These are phyloP conservation scores for Chlorociboria aeruginascens DNA, from an alignment of 495 filamentous ascomycete species.

Conservation along the genomic window DNA sequence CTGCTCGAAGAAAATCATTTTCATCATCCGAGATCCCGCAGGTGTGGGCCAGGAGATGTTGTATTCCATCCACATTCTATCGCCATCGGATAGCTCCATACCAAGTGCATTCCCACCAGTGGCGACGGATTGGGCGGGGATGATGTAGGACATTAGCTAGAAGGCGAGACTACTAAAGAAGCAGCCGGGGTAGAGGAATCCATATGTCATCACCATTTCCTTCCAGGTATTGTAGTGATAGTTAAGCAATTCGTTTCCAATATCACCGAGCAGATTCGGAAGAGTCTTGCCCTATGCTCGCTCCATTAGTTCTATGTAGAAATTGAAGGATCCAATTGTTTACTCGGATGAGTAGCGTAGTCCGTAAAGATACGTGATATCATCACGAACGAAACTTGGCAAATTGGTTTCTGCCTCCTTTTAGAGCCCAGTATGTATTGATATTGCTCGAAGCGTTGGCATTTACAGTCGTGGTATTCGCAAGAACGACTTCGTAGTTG, in stretches of 20 bases:
- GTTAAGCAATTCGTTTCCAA: neutral
- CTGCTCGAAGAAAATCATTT: neutral
- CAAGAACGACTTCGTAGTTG: conserved; percentile 37
- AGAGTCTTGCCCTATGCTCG: neutral
- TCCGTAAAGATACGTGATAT: conserved; percentile 2
- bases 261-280: conserved; percentile 1
- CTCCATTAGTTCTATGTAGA: neutral
- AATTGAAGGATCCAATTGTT: neutral
- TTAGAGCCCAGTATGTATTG: conserved; percentile 42
- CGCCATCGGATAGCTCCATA: neutral
- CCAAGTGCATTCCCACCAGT: conserved; percentile 6
- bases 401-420: conserved; percentile 43
- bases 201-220: neutral
- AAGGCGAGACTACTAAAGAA: conserved; percentile 3
- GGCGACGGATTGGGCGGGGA: neutral
- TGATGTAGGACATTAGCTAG: conserved; percentile 5
- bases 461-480: conserved; percentile 33
- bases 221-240: neutral
- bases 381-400: conserved; percentile 16
- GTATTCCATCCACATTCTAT: conserved; percentile 4
- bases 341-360: conserved; percentile 1
- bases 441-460: conserved; percentile 29
- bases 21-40: neutral
- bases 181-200: conserved; percentile 1
- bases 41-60: conserved; percentile 1